Conservation (phyloP, 163 green algal genomes). For the Prototheca wickerhamii region DNA sequence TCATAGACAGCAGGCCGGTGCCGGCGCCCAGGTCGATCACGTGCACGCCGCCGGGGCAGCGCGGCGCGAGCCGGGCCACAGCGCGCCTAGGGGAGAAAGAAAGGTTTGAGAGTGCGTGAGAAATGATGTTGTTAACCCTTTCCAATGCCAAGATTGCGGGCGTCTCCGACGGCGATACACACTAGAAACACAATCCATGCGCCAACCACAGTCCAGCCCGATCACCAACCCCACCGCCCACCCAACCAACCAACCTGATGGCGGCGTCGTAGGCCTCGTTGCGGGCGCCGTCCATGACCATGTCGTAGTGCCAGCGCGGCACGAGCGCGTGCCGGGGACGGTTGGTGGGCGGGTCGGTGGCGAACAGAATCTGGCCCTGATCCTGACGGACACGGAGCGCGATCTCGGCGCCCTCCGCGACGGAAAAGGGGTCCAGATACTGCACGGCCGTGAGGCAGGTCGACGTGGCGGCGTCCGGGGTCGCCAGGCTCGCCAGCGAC, state of each 20-base stretch:
- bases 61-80: not conserved
- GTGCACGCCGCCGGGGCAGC: slow-evolving; percentile 11
- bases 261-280: slow-evolving; percentile 60
- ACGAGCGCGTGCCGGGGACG: slow-evolving; percentile 43
- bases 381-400: slow-evolving; percentile 40
- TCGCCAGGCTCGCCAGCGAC: not conserved
- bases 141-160: too few species aligned
- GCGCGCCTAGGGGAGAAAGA: not conserved
- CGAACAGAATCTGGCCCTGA: slow-evolving; percentile 42
- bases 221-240: not conserved
- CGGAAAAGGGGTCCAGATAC: slow-evolving; percentile 36
- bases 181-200: too few species aligned
- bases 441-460: slow-evolving; percentile 28
- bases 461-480: not conserved
- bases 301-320: slow-evolving; percentile 73
- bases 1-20: slow-evolving; percentile 61
- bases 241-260: slow-evolving; percentile 28
- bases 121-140: too few species aligned
- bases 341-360: slow-evolving; percentile 12
- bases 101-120: too few species aligned
- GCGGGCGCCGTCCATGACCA: slow-evolving; percentile 55
- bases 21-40: slow-evolving; percentile 65
- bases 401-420: slow-evolving; percentile 13
- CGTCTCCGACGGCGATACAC: too few species aligned
- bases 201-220: not conserved